phyloP scores from a whole-genome alignment of 305 asterid genomes.

The Fraxinus angustifolia region DNA sequence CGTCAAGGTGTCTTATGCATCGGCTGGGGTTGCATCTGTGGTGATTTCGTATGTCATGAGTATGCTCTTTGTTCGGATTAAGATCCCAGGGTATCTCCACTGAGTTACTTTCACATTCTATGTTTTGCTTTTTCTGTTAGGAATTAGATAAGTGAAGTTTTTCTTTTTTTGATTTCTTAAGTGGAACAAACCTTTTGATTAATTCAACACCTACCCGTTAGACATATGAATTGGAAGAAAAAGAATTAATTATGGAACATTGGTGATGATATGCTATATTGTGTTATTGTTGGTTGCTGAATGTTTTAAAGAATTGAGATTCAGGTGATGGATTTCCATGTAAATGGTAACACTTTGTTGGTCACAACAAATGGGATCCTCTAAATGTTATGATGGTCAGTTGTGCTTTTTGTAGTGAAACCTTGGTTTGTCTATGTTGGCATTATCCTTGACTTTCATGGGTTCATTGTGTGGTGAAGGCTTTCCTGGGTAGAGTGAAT shows the following conservation, averaged over 20 bases:
- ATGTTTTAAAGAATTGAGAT: neutral
- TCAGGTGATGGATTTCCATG: neutral
- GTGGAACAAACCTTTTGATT: neutral
- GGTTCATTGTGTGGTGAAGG: neutral
- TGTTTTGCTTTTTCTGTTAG: neutral
- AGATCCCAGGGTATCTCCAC: conserved; percentile 45
- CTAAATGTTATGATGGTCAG: neutral
- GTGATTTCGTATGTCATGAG: conserved; percentile 43
- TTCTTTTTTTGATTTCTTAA: neutral
- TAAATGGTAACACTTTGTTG: neutral
- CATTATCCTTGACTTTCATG: neutral
- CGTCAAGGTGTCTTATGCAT: conserved; percentile 41
- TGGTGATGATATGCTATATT: too few relatives aligned
- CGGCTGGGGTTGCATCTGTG: conserved; percentile 39
- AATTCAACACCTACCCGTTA: neutral
- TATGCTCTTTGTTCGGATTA: conserved; percentile 49
- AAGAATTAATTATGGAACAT: neutral
- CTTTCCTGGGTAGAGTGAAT: neutral
- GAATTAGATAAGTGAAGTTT: neutral
- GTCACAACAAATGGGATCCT: neutral
- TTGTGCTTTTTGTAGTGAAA: neutral
- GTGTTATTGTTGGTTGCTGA: neutral
- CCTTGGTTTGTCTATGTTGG: neutral
- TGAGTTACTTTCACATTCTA: conserved; percentile 15
- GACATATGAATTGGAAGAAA: neutral